Percentiles rank a stretch among this genome's conserved stretches.
Conservation (phyloP, 2,329 filamentous ascomycete species). For the Phaeosphaeriaceae sp. region DNA sequence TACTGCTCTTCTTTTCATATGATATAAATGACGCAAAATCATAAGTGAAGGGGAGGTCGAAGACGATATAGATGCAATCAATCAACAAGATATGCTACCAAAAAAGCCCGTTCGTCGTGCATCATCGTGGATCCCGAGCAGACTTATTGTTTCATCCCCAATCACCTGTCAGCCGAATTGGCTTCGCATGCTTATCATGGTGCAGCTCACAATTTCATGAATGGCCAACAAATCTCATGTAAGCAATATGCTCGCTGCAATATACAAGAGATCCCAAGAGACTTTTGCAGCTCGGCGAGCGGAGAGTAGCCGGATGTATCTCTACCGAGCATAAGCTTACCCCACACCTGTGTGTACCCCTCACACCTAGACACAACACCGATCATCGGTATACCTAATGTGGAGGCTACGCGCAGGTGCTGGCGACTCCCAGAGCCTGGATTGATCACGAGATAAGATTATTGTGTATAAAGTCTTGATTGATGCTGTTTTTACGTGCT, state of each 20-base stretch:
- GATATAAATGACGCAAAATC: neutral
- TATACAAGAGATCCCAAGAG: neutral
- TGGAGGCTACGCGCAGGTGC: neutral
- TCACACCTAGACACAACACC: conserved; percentile 2
- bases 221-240: too few species aligned
- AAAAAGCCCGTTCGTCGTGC: too few species aligned
- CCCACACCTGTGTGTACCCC: conserved; percentile 11
- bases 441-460: neutral
- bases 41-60: neutral
- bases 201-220: too few species aligned
- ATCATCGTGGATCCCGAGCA: too few species aligned
- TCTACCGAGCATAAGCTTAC: conserved; percentile 2
- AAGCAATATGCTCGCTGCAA: neutral
- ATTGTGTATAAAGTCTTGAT: neutral
- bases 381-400: conserved; percentile 3
- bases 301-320: neutral
- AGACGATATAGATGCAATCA: neutral
- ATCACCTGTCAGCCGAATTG: too few species aligned
- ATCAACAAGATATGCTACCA: neutral
- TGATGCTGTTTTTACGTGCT: neutral
- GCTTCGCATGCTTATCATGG: too few species aligned
- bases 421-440: neutral
- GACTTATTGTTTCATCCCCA: too few species aligned
- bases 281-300: neutral
- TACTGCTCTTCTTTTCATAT: neutral